Evolutionary conservation across 345 rosid genomes (phyloP), one percentile per base, ranked within the genome.

Genomic region (Erysimum cheiranthoides): DNA sequence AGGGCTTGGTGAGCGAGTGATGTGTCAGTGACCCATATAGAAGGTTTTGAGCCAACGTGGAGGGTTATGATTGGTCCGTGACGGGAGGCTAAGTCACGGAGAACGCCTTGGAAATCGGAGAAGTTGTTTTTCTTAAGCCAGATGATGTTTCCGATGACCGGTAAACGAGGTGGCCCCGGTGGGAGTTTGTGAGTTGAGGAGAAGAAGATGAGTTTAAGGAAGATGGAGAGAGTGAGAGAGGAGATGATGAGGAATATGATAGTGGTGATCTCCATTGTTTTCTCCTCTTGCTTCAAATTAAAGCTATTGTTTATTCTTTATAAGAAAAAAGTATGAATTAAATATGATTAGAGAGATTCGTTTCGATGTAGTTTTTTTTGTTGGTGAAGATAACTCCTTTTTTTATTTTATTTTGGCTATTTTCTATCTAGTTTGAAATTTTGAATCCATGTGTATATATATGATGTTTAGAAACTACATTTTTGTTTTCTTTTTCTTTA

Each of bases 1-100:
- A 86, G 78, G 1, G 84, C 81, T 53, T 85, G 79, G 70, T 86
- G 81, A 27, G 85, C 82, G 2, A 83, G 82, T 30, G 79, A 73
- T 46, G 61, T 83, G 40, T 80, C 82, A 18, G 82, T 53, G 40
- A 87, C 75, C 69, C 85, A 80, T 12, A 85, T 77, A 13, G 78
- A 31, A 3, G 87, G 84, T 13, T 40, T 70, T 5, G 83, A 72
- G 54, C 83, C 78, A 1, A 83, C 53, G n/a, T 34, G 74, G 74
- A 86, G 78, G 0, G 85, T 73, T 73, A 86, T 53, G 52, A 82
- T 66, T 49, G 84, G 82, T 46, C 88, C 85, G n/a, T 69, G 68
- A 30, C 77, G 85, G 5, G 62, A 17, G 28, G 71, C 52, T 39
- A 87, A 79, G 42, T 66, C 43, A 62, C 79, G 79, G 10, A 79